phyloP scores from a whole-genome alignment of 1,284 basidiomycete species.

The Athelia sp. region DNA sequence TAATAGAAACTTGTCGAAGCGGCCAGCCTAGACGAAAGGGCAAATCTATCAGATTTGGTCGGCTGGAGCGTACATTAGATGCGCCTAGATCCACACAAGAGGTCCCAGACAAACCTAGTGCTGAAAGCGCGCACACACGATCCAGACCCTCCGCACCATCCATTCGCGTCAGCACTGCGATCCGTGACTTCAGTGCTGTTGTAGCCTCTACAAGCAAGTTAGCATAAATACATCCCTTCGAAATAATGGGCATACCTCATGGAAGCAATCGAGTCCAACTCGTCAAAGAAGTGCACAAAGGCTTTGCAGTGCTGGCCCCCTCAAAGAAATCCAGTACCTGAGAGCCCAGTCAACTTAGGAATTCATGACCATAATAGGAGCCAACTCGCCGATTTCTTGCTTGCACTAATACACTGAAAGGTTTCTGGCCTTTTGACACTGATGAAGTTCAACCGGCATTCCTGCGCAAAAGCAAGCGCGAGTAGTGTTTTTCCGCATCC shows the following conservation, averaged over 20 bases:
- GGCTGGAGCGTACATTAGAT: slow-evolving; percentile 49
- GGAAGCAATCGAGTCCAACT: slow-evolving; percentile 98
- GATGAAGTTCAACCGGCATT: slow-evolving; percentile 98
- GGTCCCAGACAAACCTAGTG: slow-evolving; percentile 59
- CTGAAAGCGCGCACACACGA: slow-evolving; percentile 97
- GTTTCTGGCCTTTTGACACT: slow-evolving; percentile 97
- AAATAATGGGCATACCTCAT: slow-evolving; percentile 59
- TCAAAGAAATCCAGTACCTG: slow-evolving; percentile 96
- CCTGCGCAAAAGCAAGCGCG: slow-evolving; percentile 95
- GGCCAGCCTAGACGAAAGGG: slow-evolving; percentile 93
- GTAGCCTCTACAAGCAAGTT: slow-evolving; percentile 76
- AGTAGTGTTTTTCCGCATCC: slow-evolving; percentile 98
- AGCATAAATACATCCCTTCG: slow-evolving; percentile 2
- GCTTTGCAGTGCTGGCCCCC: slow-evolving; percentile 91
- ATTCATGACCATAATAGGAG: background rate
- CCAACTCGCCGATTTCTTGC: slow-evolving; percentile 80
- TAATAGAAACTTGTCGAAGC: slow-evolving; percentile 90
- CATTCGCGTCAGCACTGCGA: slow-evolving; percentile 95
- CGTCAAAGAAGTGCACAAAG: slow-evolving; percentile 97
- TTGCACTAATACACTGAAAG: slow-evolving; percentile 97
- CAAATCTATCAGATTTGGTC: slow-evolving; percentile 95
- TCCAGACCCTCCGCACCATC: slow-evolving; percentile 98
- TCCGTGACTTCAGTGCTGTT: slow-evolving; percentile 99
- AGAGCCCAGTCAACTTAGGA: slow-evolving; percentile 1
- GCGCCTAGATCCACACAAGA: slow-evolving; percentile 4